phyloP scores from a whole-genome alignment of 2,329 filamentous ascomycete species.

The Arthroderma sp. region DNA sequence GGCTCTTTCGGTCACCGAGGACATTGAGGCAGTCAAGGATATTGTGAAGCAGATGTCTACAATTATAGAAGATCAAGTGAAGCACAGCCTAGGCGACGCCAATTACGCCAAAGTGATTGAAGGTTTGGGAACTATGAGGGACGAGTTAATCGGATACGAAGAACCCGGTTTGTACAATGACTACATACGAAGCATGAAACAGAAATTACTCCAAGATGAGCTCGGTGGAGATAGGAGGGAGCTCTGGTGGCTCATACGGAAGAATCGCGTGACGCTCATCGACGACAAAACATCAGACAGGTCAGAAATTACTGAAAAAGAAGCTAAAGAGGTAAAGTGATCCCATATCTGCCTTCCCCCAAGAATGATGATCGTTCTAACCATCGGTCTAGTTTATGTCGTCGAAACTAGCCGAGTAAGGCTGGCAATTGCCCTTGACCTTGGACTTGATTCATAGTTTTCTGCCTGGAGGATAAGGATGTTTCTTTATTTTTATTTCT shows the following conservation, averaged over 20 bases:
- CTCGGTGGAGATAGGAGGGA: conserved; percentile 66
- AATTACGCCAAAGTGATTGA: conserved; percentile 65
- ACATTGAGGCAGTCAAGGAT: conserved; percentile 49
- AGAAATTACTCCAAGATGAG: conserved; percentile 52
- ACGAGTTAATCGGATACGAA: conserved; percentile 63
- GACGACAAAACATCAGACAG: conserved; percentile 48
- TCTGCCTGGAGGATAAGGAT: too few species aligned
- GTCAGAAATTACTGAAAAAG: conserved; percentile 54
- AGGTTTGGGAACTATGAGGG: conserved; percentile 61
- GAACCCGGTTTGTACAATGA: conserved; percentile 64
- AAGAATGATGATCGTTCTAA: too few species aligned
- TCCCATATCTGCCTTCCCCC: not conserved
- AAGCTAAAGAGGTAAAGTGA: conserved; percentile 46
- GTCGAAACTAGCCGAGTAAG: conserved; percentile 5
- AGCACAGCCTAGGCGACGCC: conserved; percentile 59
- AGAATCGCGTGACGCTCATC: conserved; percentile 58
- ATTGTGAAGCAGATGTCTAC: conserved; percentile 60
- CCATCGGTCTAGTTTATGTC: conserved; percentile 12
- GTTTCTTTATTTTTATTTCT: too few species aligned
- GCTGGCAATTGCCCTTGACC: too few species aligned
- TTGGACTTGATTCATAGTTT: too few species aligned
- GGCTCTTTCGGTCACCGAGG: conserved; percentile 48
- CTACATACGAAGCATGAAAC: conserved; percentile 59
- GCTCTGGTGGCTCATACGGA: conserved; percentile 66
- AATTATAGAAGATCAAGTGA: conserved; percentile 57